Evolutionary conservation across 352 stramenopile genomes (phyloP).

Genomic region (Poterioochromonas sp.): DNA sequence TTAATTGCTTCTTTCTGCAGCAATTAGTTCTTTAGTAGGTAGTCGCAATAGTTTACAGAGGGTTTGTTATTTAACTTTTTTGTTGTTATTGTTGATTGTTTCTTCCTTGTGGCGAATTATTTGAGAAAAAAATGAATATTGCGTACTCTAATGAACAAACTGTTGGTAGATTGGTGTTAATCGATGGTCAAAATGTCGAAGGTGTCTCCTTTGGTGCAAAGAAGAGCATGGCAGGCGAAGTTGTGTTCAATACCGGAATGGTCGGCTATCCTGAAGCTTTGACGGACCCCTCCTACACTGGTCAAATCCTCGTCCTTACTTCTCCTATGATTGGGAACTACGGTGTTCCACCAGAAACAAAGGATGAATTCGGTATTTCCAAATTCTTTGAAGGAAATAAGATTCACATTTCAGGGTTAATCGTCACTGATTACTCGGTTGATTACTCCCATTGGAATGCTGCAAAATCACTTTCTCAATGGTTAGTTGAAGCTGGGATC

Average conservation of each 20-base stretch:
- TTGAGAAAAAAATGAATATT: background rate
- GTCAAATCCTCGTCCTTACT: conserved; percentile 92
- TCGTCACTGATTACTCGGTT: conserved; percentile 92
- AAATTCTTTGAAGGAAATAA: conserved; percentile 88
- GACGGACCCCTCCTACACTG: conserved; percentile 92
- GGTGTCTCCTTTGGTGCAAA: conserved; percentile 83
- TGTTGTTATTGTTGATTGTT: too few relatives aligned
- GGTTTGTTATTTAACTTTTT: too few relatives aligned
- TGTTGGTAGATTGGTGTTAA: conserved; percentile 18
- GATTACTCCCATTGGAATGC: conserved; percentile 68
- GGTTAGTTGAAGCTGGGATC: conserved; percentile 63
- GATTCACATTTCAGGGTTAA: conserved; percentile 91
- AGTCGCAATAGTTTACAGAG: too few relatives aligned
- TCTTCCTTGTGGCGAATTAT: too few relatives aligned
- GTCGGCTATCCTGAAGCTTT: conserved; percentile 95
- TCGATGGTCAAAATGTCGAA: conserved; percentile 18
- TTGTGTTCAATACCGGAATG: conserved; percentile 98
- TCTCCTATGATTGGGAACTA: conserved; percentile 97
- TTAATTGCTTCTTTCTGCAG: too few relatives aligned
- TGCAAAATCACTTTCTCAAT: conserved; percentile 66
- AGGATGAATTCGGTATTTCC: conserved; percentile 82
- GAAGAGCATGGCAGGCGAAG: conserved; percentile 76
- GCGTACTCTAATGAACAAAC: background rate
- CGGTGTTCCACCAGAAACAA: conserved; percentile 77
- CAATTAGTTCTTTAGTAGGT: too few relatives aligned